A percentile compares a stretch with the other conserved stretches of the same genome.
Evolutionary conservation across 1,284 basidiomycete genomes (phyloP).

Genomic region (Cryptococcus sp.): DNA sequence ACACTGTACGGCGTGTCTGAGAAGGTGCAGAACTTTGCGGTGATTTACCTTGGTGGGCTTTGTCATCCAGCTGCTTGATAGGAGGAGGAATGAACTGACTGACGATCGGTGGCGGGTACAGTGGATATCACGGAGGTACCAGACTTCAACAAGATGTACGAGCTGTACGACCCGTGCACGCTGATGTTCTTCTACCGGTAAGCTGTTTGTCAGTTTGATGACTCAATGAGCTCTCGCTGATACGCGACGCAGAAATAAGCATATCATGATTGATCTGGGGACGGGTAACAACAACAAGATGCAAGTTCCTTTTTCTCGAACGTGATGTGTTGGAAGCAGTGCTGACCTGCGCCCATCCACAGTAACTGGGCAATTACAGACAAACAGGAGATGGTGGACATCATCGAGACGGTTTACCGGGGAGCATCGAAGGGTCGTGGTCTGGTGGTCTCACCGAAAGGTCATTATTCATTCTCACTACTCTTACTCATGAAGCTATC

Average conservation of each 20-base stretch:
- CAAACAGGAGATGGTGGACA: conserved; percentile 95
- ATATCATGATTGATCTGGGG: conserved; percentile 99
- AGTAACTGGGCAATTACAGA: conserved; percentile 98
- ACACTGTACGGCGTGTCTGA: conserved; percentile 88
- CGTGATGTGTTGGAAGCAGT: background rate
- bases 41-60: conserved; percentile 69
- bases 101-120: conserved; percentile 7
- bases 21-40: conserved; percentile 97
- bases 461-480: conserved; percentile 54
- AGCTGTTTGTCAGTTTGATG: conserved; percentile 33
- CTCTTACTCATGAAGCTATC: background rate
- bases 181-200: conserved; percentile 98
- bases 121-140: conserved; percentile 96
- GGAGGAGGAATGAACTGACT: background rate
- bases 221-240: background rate
- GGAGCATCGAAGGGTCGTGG: conserved; percentile 96
- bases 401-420: conserved; percentile 96
- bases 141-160: conserved; percentile 85
- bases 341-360: conserved; percentile 4
- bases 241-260: conserved; percentile 73
- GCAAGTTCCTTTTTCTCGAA: conserved; percentile 55
- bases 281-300: conserved; percentile 99
- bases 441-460: conserved; percentile 96
- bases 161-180: conserved; percentile 87
- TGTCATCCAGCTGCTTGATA: background rate